A percentile compares a stretch with the other conserved stretches of the same genome.
These are phyloP conservation scores for Cadophora sp. DNA, from an alignment of 2,329 filamentous ascomycete species.

Conservation along the genomic window DNA sequence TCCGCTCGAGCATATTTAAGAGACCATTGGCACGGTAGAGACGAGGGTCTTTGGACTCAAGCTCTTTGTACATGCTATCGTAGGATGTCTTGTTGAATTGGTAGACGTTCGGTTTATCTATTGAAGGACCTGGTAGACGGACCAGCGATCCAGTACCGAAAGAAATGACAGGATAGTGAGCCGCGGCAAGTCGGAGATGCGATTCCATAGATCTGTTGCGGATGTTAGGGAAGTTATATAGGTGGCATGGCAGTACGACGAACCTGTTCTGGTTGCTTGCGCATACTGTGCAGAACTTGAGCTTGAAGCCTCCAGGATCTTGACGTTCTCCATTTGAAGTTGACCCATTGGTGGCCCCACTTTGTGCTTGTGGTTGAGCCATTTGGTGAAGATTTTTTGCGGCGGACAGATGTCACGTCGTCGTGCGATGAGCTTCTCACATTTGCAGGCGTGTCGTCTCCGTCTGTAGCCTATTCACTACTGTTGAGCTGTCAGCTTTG, in stretches of 20 bases:
- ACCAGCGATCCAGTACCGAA: slow-evolving; percentile 97
- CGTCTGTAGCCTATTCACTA: background rate
- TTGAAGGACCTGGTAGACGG: slow-evolving; percentile 87
- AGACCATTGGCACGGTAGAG: slow-evolving; percentile 93
- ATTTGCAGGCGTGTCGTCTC: slow-evolving; percentile 7
- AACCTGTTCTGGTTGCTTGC: slow-evolving; percentile 97
- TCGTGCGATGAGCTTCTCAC: slow-evolving; percentile 11
- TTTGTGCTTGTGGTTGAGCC: slow-evolving; percentile 29
- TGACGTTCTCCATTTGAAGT: slow-evolving; percentile 35
- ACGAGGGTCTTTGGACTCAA: slow-evolving; percentile 82
- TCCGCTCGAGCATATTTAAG: slow-evolving; percentile 93
- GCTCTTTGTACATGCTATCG: slow-evolving; percentile 90
- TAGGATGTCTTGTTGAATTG: slow-evolving; percentile 98
- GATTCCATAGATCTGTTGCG: slow-evolving; percentile 88
- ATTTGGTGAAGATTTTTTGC: slow-evolving; percentile 17
- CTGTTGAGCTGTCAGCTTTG: slow-evolving; percentile 21
- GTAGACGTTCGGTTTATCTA: slow-evolving; percentile 95
- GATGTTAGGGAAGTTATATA: slow-evolving; percentile 22
- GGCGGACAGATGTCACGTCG: slow-evolving; percentile 18
- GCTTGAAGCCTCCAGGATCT: slow-evolving; percentile 69
- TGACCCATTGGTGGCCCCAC: slow-evolving; percentile 35
- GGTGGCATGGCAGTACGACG: slow-evolving; percentile 5
- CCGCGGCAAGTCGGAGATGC: slow-evolving; percentile 88
- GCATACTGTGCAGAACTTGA: slow-evolving; percentile 98
- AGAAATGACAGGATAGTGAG: slow-evolving; percentile 93